Evolutionary conservation across 1,284 basidiomycete species (phyloP).

Genomic region (Apiotrichum montevideense): DNA sequence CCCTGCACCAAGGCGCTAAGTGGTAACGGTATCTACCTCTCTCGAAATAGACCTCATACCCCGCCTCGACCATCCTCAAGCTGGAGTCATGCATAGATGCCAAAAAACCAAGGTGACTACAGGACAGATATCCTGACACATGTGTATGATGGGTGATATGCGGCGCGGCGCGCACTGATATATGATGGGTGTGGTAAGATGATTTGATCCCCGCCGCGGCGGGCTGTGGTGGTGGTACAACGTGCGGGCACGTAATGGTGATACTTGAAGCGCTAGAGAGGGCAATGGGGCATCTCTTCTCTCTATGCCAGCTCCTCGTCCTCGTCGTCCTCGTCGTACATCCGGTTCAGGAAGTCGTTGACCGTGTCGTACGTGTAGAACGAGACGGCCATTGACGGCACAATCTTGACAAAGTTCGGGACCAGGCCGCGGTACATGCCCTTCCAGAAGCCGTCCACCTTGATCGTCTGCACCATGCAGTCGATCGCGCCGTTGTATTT

Average conservation of each 20-base stretch:
- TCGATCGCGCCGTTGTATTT: conserved; percentile 73
- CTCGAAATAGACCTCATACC: no score
- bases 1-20: no score
- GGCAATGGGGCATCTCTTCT: no score
- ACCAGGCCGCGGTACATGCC: conserved; percentile 65
- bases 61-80: no score
- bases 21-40: no score
- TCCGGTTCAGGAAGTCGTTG: conserved; percentile 32
- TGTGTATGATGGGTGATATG: background rate
- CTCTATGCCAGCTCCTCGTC: conserved; percentile 8
- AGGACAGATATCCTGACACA: no score
- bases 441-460: conserved; percentile 60
- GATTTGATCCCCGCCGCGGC: no score
- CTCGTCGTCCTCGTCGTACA: conserved; percentile 19
- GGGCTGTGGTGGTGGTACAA: no score
- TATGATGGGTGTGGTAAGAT: no score
- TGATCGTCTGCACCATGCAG: conserved; percentile 63
- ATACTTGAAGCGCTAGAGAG: no score
- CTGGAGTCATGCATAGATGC: conserved; percentile 1
- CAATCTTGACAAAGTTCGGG: conserved; percentile 81
- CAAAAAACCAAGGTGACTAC: background rate
- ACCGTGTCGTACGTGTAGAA: conserved; percentile 49
- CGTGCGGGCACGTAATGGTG: no score
- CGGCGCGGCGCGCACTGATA: no score
- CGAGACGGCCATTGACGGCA: conserved; percentile 83